phyloP scores from a whole-genome alignment of 495 filamentous ascomycete species.

The Xylaria cubensis region DNA sequence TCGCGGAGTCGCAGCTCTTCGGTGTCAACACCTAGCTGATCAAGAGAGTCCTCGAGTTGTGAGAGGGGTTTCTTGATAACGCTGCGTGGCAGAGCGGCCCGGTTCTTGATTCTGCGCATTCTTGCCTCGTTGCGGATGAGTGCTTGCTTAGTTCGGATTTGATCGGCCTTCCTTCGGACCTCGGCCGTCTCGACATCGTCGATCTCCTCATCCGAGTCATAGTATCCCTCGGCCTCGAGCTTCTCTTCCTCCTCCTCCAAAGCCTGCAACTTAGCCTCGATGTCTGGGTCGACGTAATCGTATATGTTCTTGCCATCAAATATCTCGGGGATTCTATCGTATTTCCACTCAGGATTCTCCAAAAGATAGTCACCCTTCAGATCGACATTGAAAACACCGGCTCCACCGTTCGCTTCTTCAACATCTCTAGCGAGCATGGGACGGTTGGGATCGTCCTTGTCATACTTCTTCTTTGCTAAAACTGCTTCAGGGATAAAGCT shows the following conservation, averaged over 20 bases:
- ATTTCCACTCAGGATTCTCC: constrained; percentile 87
- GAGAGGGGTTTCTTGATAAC: constrained; percentile 76
- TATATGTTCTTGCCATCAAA: constrained; percentile 95
- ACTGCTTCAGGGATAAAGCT: constrained; percentile 88
- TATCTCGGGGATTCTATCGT: constrained; percentile 93
- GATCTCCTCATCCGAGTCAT: constrained; percentile 61
- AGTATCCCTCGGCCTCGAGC: constrained; percentile 66
- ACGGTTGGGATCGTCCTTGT: constrained; percentile 84
- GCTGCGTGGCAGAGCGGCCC: constrained; percentile 85
- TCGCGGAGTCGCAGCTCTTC: constrained; percentile 73
- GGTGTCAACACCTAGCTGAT: constrained; percentile 84
- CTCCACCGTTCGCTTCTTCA: constrained; percentile 90
- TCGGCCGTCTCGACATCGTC: constrained; percentile 88
- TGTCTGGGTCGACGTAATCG: constrained; percentile 96
- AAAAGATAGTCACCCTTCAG: constrained; percentile 85
- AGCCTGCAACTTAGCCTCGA: constrained; percentile 86
- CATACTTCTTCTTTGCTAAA: constrained; percentile 81
- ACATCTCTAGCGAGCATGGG: constrained; percentile 81
- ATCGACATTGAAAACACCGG: constrained; percentile 94
- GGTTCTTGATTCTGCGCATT: constrained; percentile 93
- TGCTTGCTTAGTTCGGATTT: constrained; percentile 90
- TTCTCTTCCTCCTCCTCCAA: constrained; percentile 95
- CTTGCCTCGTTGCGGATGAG: constrained; percentile 90
- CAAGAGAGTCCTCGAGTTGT: constrained; percentile 82
- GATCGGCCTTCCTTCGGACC: constrained; percentile 85